Percentiles rank a stretch among this genome's conserved stretches.
Evolutionary conservation across 257 asterid genomes (phyloP).

Genomic region (Rehmannia glutinosa): DNA sequence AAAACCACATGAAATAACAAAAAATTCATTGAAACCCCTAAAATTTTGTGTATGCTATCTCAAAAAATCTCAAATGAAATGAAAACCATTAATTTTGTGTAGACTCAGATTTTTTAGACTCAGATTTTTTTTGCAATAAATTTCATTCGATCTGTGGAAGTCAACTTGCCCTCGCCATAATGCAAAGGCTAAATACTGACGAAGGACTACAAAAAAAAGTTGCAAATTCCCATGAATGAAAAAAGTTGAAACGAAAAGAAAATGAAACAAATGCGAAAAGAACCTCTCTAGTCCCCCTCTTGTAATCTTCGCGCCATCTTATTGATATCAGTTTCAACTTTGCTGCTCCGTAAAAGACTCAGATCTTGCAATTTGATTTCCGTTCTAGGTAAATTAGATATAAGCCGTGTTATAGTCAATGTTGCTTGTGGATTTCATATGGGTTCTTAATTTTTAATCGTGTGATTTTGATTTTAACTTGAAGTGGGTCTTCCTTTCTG

Average conservation of each 20-base stretch:
- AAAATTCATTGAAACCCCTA: too few relatives aligned
- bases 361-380: slow-evolving; percentile 22
- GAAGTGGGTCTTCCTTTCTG: background rate
- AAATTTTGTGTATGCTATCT: too few relatives aligned
- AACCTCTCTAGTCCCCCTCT: background rate
- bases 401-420: background rate
- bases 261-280: slow-evolving; percentile 1
- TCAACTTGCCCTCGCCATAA: slow-evolving; percentile 23
- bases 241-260: background rate
- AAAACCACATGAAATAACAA: too few relatives aligned
- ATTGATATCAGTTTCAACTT: background rate
- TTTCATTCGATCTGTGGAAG: slow-evolving; percentile 10
- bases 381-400: slow-evolving; percentile 19
- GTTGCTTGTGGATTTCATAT: slow-evolving; percentile 19
- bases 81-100: too few relatives aligned
- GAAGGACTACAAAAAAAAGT: slow-evolving; percentile 12
- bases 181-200: slow-evolving; percentile 21
- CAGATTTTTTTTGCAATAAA: slow-evolving; percentile 24
- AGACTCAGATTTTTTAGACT: too few relatives aligned
- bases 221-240: slow-evolving; percentile 1
- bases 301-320: slow-evolving; percentile 22
- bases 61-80: too few relatives aligned
- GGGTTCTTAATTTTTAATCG: slow-evolving; percentile 5
- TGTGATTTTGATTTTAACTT: background rate
- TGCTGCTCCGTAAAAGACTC: slow-evolving; percentile 6